A percentile compares a stretch with the other conserved stretches of the same genome.
phyloP scores from a whole-genome alignment of 176 grass and related monocot genomes.

The Oropetium thomaeum region DNA sequence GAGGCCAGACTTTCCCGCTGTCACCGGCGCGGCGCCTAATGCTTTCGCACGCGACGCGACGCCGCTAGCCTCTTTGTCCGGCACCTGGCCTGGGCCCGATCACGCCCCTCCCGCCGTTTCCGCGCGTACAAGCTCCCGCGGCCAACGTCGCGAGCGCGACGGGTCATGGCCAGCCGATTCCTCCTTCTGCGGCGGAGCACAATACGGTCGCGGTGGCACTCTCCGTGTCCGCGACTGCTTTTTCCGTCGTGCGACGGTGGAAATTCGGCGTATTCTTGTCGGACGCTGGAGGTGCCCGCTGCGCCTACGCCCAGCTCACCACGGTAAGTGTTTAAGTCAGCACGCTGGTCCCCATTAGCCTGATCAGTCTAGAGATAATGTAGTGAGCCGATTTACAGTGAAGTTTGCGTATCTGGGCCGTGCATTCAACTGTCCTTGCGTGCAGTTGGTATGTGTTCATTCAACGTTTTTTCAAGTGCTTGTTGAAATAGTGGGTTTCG shows the following conservation, averaged over 20 bases:
- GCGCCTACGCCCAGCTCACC: not conserved
- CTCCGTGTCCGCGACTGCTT: not conserved
- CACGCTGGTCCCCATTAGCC: not conserved
- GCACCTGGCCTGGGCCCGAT: not conserved
- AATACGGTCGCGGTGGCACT: not conserved
- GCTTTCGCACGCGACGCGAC: not conserved
- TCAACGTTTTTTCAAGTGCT: no score
- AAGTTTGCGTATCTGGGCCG: not conserved
- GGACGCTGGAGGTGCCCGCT: not conserved
- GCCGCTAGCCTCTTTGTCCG: not conserved
- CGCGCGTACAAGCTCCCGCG: not conserved
- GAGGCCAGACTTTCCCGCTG: not conserved
- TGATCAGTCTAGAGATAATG: not conserved
- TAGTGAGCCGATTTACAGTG: not conserved
- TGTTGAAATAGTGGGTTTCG: not conserved
- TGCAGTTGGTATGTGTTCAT: not conserved
- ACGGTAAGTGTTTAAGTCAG: conserved; percentile 23
- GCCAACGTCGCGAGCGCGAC: not conserved
- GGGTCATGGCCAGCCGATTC: conserved; percentile 33
- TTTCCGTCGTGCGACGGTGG: not conserved
- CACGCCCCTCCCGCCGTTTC: not conserved
- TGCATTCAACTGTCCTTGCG: not conserved
- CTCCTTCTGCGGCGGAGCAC: conserved; percentile 14
- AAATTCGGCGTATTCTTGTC: not conserved
- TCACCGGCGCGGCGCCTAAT: not conserved